Evolutionary conservation across 2,329 filamentous ascomycete species (phyloP).

Genomic region (Gnomoniopsis sp.): DNA sequence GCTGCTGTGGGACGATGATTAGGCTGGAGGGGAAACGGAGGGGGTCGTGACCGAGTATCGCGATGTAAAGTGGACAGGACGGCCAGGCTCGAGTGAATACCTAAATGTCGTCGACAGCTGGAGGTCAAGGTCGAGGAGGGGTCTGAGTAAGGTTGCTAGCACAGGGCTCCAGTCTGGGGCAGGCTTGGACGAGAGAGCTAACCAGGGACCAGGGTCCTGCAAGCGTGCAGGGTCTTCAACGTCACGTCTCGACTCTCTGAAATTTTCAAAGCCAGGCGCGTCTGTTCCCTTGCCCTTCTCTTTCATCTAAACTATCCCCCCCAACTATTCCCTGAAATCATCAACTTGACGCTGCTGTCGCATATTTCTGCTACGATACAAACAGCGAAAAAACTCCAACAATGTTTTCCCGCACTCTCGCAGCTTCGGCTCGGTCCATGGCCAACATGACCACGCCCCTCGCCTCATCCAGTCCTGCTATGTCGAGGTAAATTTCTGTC

Average conservation of each 20-base stretch:
- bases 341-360: no score
- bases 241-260: background rate
- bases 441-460: background rate
- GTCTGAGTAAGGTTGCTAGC: background rate
- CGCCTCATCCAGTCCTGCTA: background rate
- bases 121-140: no score
- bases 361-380: background rate
- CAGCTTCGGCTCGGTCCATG: background rate
- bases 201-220: background rate
- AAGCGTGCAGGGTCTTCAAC: background rate
- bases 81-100: background rate
- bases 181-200: background rate
- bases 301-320: no score
- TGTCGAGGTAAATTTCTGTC: conserved; percentile 4
- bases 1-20: background rate
- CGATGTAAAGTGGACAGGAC: background rate
- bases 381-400: background rate
- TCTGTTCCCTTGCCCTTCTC: background rate
- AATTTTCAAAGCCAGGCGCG: background rate
- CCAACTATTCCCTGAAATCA: background rate
- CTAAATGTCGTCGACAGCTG: no score
- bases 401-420: conserved; percentile 2
- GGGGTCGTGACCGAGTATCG: background rate
- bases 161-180: background rate
- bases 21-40: background rate